A percentile compares a stretch with the other conserved stretches of the same genome.
phyloP scores from a whole-genome alignment of 1,284 basidiomycete genomes.

The Inonotus obliquus region DNA sequence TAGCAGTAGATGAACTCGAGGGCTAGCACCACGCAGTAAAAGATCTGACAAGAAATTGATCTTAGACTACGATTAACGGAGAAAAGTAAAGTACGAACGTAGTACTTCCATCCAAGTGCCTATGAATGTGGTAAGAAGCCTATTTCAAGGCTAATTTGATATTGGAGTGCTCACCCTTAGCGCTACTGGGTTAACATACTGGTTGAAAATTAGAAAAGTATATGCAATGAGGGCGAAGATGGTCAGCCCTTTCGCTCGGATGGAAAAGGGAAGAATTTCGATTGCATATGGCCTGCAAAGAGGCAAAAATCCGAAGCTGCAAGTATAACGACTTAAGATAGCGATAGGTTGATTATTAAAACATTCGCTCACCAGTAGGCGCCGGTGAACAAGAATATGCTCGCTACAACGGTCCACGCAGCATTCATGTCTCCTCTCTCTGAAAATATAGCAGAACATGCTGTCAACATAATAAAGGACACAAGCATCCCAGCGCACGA shows the following conservation, averaged over 20 bases:
- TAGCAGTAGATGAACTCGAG: slow-evolving; percentile 61
- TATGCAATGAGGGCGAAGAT: slow-evolving; percentile 65
- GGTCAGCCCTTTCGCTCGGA: slow-evolving; percentile 77
- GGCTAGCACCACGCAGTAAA: slow-evolving; percentile 63
- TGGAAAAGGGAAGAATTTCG: slow-evolving; percentile 64
- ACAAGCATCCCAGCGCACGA: slow-evolving; percentile 64
- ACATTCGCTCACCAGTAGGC: slow-evolving; percentile 50
- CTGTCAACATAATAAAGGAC: slow-evolving; percentile 67
- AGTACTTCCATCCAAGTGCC: slow-evolving; percentile 60
- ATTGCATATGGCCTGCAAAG: slow-evolving; percentile 71
- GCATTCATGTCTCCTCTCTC: slow-evolving; percentile 37
- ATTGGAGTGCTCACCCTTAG: slow-evolving; percentile 29
- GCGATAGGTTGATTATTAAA: background rate
- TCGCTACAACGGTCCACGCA: slow-evolving; percentile 65
- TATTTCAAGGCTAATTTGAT: background rate
- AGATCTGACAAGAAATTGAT: slow-evolving; percentile 35
- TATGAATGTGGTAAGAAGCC: slow-evolving; percentile 8
- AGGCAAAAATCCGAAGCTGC: slow-evolving; percentile 65
- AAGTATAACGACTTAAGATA: background rate
- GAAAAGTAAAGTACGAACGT: slow-evolving; percentile 30
- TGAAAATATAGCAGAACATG: slow-evolving; percentile 62
- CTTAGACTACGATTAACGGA: background rate
- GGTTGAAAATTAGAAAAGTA: slow-evolving; percentile 71
- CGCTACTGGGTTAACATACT: slow-evolving; percentile 77
- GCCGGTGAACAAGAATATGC: slow-evolving; percentile 74